phyloP scores from a whole-genome alignment of 305 asterid genomes.

The Fraxinus xanthoxyloides region DNA sequence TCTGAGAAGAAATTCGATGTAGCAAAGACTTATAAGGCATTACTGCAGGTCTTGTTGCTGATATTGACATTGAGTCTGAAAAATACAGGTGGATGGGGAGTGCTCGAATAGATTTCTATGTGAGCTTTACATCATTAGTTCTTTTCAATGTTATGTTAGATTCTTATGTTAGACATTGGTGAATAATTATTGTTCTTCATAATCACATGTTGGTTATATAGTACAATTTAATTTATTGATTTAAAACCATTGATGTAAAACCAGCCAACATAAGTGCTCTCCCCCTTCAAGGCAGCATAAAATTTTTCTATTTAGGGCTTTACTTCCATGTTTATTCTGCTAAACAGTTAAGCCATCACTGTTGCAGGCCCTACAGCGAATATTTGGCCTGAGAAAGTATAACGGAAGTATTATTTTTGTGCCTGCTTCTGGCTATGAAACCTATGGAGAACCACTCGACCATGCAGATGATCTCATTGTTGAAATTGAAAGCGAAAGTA shows the following conservation, averaged over 20 bases:
- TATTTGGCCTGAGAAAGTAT: constrained; percentile 68
- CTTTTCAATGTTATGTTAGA: constrained; percentile 1
- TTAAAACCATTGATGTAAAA: background rate
- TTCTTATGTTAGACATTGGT: constrained; percentile 5
- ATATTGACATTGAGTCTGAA: constrained; percentile 95
- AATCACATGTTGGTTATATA: background rate
- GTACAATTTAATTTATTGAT: background rate
- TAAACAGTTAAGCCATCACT: constrained; percentile 14
- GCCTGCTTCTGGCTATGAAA: constrained; percentile 73
- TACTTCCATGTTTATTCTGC: background rate
- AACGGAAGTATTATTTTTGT: constrained; percentile 64
- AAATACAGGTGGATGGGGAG: constrained; percentile 99
- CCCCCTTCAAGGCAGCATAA: constrained; percentile 1
- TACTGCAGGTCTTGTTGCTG: constrained; percentile 84
- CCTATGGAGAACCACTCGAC: constrained; percentile 65
- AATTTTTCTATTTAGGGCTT: background rate
- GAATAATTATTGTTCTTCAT: background rate
- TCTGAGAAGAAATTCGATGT: constrained; percentile 12
- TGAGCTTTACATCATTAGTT: constrained; percentile 37
- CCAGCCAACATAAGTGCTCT: background rate
- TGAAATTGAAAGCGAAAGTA: constrained; percentile 35
- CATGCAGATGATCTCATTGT: constrained; percentile 30
- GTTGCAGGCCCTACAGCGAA: constrained; percentile 70
- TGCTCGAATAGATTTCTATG: constrained; percentile 92
- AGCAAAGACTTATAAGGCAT: constrained; percentile 17